A percentile compares a stretch with the other conserved stretches of the same genome.
Evolutionary conservation across 441 rosid species (phyloP).

Genomic region (Biscutella auriculata): DNA sequence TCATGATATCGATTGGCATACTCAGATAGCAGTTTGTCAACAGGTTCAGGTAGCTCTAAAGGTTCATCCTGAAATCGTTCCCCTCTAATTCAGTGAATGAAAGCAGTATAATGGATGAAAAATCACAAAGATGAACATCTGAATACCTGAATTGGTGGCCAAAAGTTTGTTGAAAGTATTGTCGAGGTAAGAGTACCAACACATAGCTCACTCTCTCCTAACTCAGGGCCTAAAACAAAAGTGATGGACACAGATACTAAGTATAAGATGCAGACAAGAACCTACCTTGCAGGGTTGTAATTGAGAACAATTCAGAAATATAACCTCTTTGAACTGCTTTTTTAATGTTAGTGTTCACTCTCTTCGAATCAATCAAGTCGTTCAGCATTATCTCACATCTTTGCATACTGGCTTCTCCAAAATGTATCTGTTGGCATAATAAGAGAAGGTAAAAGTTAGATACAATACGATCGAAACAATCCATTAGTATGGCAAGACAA

Average conservation of each 20-base stretch:
- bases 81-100: neutral
- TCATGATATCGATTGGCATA: constrained; percentile 70
- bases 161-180: constrained; percentile 82
- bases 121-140: neutral
- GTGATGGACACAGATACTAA: neutral
- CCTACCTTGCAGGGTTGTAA: neutral
- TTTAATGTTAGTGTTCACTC: constrained; percentile 80
- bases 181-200: constrained; percentile 65
- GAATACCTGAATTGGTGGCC: constrained; percentile 93
- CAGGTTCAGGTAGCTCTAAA: constrained; percentile 53
- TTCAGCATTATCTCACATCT: constrained; percentile 97
- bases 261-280: constrained; percentile 8
- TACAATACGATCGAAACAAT: neutral
- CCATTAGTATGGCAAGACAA: neutral
- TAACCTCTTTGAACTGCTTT: constrained; percentile 49
- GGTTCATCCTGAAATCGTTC: constrained; percentile 72
- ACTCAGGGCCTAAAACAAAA: constrained; percentile 32
- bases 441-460: neutral
- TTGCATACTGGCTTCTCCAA: constrained; percentile 96
- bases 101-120: neutral
- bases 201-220: constrained; percentile 36
- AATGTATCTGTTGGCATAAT: constrained; percentile 57
- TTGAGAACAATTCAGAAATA: constrained; percentile 1
- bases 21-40: constrained; percentile 68
- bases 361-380: constrained; percentile 92